These are phyloP conservation scores for Alternaria ethzedia DNA, from an alignment of 2,329 filamentous ascomycete genomes.

Conservation along the genomic window DNA sequence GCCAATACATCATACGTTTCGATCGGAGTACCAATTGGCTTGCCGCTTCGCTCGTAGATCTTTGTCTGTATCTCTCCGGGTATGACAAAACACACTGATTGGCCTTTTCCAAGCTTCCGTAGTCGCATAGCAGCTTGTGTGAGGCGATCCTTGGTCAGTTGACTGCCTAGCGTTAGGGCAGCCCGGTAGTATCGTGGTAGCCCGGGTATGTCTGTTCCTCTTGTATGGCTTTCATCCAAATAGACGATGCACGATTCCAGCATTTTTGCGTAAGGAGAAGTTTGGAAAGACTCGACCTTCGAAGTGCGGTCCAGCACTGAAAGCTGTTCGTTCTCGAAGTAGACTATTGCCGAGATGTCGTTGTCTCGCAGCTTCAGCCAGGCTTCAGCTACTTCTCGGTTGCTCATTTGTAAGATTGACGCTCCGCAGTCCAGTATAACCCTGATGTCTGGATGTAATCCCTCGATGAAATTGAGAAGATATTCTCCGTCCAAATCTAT, in stretches of 20 bases:
- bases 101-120: conserved; percentile 66
- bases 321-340: conserved; percentile 64
- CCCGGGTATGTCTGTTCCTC: conserved; percentile 69
- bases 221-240: conserved; percentile 72
- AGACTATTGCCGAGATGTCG: conserved; percentile 56
- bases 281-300: conserved; percentile 57
- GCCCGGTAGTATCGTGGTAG: conserved; percentile 66
- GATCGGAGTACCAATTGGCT: conserved; percentile 38
- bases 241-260: conserved; percentile 69
- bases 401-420: conserved; percentile 67
- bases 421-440: conserved; percentile 77
- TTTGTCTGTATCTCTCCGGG: conserved; percentile 65
- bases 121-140: conserved; percentile 67
- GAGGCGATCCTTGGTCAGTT: conserved; percentile 70
- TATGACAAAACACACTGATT: conserved; percentile 68
- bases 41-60: conserved; percentile 49
- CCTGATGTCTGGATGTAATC: conserved; percentile 50
- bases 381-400: conserved; percentile 51
- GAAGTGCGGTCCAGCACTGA: conserved; percentile 60
- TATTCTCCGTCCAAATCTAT: no score
- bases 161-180: conserved; percentile 70
- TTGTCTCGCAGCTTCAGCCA: conserved; percentile 56
- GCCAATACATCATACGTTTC: conserved; percentile 61
- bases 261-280: conserved; percentile 64
- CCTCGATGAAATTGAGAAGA: conserved; percentile 56